Evolutionary conservation across 176 grass and related monocot species (phyloP).

Genomic region (Elymus sibiricus): DNA sequence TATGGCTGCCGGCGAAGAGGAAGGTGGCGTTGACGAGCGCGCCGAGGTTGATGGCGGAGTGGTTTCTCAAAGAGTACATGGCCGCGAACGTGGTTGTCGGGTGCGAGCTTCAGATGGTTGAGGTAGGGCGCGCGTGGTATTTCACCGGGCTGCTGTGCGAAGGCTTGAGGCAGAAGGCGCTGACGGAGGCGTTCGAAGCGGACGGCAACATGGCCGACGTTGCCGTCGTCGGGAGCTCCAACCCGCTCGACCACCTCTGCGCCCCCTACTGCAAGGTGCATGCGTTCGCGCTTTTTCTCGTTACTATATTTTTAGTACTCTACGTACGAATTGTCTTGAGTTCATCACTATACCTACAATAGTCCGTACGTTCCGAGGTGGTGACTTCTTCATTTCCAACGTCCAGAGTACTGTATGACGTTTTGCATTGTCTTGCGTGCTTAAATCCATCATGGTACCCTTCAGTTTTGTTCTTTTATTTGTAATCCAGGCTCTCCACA

Average conservation of each 20-base stretch:
- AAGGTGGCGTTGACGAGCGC: conserved; percentile 51
- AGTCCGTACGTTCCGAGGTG: too few species aligned
- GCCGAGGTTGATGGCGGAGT: conserved; percentile 67
- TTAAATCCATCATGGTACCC: too few species aligned
- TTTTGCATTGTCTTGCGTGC: too few species aligned
- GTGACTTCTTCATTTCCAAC: too few species aligned
- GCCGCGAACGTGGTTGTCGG: conserved; percentile 56
- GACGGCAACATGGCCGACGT: conserved; percentile 38
- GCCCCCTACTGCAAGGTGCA: conserved; percentile 69
- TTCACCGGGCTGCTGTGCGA: conserved; percentile 62
- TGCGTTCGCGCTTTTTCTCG: background rate
- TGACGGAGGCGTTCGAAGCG: conserved; percentile 33
- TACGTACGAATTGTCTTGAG: too few species aligned
- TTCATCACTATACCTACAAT: too few species aligned
- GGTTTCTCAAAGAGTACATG: conserved; percentile 69
- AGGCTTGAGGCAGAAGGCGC: background rate
- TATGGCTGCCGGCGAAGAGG: conserved; percentile 35
- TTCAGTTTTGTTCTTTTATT: too few species aligned
- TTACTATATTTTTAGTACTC: too few species aligned
- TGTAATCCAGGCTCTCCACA: too few species aligned
- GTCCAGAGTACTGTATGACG: too few species aligned
- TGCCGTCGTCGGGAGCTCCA: conserved; percentile 36
- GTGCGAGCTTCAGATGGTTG: conserved; percentile 48
- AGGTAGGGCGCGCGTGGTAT: conserved; percentile 18
- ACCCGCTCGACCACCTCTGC: conserved; percentile 31